These are phyloP conservation scores for Fomitopsis pinicola DNA, from an alignment of 1,284 basidiomycete species.

Conservation along the genomic window DNA sequence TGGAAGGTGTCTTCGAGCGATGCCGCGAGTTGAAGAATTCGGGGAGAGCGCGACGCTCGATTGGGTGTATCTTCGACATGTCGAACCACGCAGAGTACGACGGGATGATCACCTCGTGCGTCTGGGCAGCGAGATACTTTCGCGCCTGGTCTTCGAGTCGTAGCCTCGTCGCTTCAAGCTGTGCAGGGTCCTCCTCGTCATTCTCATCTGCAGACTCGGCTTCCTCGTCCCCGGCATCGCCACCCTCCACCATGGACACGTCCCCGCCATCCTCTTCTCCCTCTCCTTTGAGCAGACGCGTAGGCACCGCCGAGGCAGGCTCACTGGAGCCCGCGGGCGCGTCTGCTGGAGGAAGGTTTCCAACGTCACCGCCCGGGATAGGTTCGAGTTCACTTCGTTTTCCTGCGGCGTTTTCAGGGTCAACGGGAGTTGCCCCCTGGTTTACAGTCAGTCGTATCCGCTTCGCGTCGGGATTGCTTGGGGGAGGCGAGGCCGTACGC, in stretches of 20 bases:
- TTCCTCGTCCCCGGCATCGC: slow-evolving; percentile 65
- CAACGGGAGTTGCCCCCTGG: slow-evolving; percentile 64
- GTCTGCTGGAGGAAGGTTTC: slow-evolving; percentile 57
- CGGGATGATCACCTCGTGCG: slow-evolving; percentile 95
- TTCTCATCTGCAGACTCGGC: slow-evolving; percentile 67
- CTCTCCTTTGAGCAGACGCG: slow-evolving; percentile 57
- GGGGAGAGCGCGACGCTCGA: slow-evolving; percentile 90
- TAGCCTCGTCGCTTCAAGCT: slow-evolving; percentile 72
- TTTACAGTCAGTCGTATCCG: slow-evolving; percentile 61
- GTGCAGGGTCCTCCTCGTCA: slow-evolving; percentile 77
- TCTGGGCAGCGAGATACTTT: slow-evolving; percentile 95
- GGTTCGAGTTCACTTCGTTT: slow-evolving; percentile 77
- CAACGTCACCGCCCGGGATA: slow-evolving; percentile 64
- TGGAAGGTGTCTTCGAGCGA: slow-evolving; percentile 91
- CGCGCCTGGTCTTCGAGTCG: slow-evolving; percentile 83
- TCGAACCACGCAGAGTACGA: slow-evolving; percentile 99
- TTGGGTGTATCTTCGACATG: slow-evolving; percentile 88
- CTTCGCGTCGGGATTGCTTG: slow-evolving; percentile 54
- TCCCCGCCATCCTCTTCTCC: slow-evolving; percentile 61
- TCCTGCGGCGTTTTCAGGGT: slow-evolving; percentile 69
- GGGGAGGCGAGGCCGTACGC: slow-evolving; percentile 63
- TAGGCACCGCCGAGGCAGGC: slow-evolving; percentile 45
- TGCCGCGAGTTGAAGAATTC: slow-evolving; percentile 99
- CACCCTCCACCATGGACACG: slow-evolving; percentile 71
- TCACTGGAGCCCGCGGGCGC: slow-evolving; percentile 33